Evolutionary conservation across 140 eudicot species (phyloP).

Genomic region (Erigeron philadelphicus): DNA sequence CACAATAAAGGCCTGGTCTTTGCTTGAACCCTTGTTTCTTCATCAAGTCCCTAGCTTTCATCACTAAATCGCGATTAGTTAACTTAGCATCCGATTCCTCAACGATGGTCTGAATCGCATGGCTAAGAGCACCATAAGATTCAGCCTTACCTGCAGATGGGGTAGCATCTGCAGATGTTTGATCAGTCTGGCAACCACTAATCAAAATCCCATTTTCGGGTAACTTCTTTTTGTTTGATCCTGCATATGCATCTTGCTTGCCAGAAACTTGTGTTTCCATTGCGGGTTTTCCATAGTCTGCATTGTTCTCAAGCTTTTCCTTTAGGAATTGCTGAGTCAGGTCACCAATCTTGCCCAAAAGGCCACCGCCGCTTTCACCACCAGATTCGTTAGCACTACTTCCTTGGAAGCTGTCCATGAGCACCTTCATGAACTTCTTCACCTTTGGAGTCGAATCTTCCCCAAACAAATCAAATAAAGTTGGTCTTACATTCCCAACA

Average conservation of each 20-base stretch:
- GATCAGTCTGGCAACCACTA: slow-evolving; percentile 86
- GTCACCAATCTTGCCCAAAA: slow-evolving; percentile 56
- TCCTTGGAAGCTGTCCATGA: slow-evolving; percentile 43
- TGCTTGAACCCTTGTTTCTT: slow-evolving; percentile 77
- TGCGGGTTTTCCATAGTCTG: slow-evolving; percentile 63
- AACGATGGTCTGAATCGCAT: slow-evolving; percentile 64
- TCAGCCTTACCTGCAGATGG: slow-evolving; percentile 43
- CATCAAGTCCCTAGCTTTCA: slow-evolving; percentile 53
- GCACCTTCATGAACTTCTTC: slow-evolving; percentile 80
- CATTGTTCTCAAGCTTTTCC: slow-evolving; percentile 60
- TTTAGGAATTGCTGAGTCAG: slow-evolving; percentile 62
- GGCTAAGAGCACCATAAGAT: slow-evolving; percentile 82
- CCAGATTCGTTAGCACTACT: slow-evolving; percentile 13
- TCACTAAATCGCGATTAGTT: slow-evolving; percentile 57
- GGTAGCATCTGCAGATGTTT: slow-evolving; percentile 81
- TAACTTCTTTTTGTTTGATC: slow-evolving; percentile 38
- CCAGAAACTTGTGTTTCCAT: slow-evolving; percentile 53
- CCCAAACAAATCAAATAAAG: slow-evolving; percentile 68
- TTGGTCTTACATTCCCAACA: slow-evolving; percentile 77
- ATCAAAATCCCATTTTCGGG: slow-evolving; percentile 74
- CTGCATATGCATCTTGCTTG: slow-evolving; percentile 75
- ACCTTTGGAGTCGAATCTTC: slow-evolving; percentile 91
- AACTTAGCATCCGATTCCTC: slow-evolving; percentile 49
- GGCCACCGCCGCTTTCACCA: slow-evolving; percentile 35
- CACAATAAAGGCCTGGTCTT: slow-evolving; percentile 79